Percentiles rank a stretch among this genome's conserved stretches.
Evolutionary conservation across 768 basidiomycete species (phyloP).

Genomic region (Pleurotus platypus): DNA sequence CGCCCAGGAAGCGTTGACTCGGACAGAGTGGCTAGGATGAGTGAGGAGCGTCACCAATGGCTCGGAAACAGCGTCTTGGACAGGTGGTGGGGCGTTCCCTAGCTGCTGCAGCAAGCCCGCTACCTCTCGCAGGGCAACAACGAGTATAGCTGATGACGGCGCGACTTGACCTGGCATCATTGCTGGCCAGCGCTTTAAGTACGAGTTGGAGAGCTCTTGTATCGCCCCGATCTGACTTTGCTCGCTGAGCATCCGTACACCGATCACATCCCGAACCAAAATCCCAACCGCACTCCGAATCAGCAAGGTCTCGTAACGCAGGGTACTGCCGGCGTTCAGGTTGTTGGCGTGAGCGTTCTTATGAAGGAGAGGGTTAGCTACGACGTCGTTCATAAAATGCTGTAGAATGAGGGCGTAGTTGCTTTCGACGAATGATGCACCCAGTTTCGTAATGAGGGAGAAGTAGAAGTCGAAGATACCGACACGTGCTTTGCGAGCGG

Average conservation of each 20-base stretch:
- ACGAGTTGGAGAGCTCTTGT: slow-evolving; percentile 76
- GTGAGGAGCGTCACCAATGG: slow-evolving; percentile 81
- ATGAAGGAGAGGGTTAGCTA: slow-evolving; percentile 38
- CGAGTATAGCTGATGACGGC: slow-evolving; percentile 63
- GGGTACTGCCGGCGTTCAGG: slow-evolving; percentile 36
- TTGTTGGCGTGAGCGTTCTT: neutral
- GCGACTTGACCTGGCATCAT: slow-evolving; percentile 83
- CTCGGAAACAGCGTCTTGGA: slow-evolving; percentile 86
- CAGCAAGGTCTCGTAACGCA: slow-evolving; percentile 73
- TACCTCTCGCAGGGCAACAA: slow-evolving; percentile 77
- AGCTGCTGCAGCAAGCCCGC: slow-evolving; percentile 84
- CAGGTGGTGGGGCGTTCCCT: slow-evolving; percentile 87
- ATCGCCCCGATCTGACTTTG: slow-evolving; percentile 92
- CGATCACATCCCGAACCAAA: slow-evolving; percentile 81
- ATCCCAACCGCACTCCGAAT: slow-evolving; percentile 72
- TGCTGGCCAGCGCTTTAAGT: slow-evolving; percentile 89
- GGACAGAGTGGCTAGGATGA: slow-evolving; percentile 84
- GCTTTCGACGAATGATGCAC: slow-evolving; percentile 71
- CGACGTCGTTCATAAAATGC: slow-evolving; percentile 79
- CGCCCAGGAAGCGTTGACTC: slow-evolving; percentile 83
- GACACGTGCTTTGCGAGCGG: slow-evolving; percentile 61
- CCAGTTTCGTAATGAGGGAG: slow-evolving; percentile 71
- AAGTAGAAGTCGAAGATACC: slow-evolving; percentile 90
- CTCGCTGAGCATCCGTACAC: slow-evolving; percentile 85
- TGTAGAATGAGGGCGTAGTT: slow-evolving; percentile 78